Evolutionary conservation across 208 protist species (phyloP), one percentile per base, ranked within the genome.

Genomic region (Acanthamoeba sp.): DNA sequence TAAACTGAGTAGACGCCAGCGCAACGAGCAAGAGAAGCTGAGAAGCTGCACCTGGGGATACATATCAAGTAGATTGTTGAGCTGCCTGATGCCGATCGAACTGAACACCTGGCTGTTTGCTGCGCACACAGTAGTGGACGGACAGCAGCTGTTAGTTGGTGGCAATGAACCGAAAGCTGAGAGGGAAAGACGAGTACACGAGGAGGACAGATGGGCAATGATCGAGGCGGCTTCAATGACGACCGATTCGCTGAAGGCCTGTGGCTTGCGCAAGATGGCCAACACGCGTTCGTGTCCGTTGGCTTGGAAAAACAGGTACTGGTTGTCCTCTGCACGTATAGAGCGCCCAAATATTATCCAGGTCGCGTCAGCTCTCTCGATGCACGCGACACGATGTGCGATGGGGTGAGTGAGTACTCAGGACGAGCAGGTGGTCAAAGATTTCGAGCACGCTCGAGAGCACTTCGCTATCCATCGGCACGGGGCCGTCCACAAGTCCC

Each of bases 271-370:
- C 69, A 78, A 24, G 14, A 78, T 78, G 38, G 69, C 29, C 29
- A 78, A 32, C 69, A 78, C 69, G 29, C 69, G 69, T 34, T 78
- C 69, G 38, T 78, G 69, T 20, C 69, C 69, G 29, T 38, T 45
- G 38, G 38, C 69, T 32, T 78, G 14, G 69, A 78, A 78, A 24
- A 78, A 78, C 36, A 22, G 4, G 36, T 48, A 45, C 69, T 78
- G 69, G 16, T 78, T 78, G 69, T 78, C 69, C 69, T 78, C 69
- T 78, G 69, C 14, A 73, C n/a, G n/a, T n/a, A n/a, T n/a, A n/a
- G n/a, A n/a, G n/a, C n/a, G n/a, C n/a, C n/a, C n/a, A n/a, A n/a
- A n/a, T n/a, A n/a, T n/a, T n/a, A n/a, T n/a, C n/a, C n/a, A n/a
- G n/a, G n/a, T n/a, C n/a, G n/a, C n/a, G n/a, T n/a, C n/a, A n/a